phyloP scores from a whole-genome alignment of 768 basidiomycete species.

The Phaeolepiota aurea region DNA sequence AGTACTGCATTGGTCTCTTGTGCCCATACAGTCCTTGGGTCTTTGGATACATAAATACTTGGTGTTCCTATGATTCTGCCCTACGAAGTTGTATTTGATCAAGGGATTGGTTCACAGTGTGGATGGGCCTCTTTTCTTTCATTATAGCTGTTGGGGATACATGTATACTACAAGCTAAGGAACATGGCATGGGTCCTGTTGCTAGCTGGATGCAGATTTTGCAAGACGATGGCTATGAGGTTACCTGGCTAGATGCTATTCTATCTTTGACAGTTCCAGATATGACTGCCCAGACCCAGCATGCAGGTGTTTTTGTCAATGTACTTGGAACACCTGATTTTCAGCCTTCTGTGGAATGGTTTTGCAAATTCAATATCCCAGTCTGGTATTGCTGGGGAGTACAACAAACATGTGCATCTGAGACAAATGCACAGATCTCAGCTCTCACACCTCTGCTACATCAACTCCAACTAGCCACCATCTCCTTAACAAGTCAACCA shows the following conservation, averaged over 20 bases:
- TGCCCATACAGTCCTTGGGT: not conserved
- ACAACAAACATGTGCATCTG: not conserved
- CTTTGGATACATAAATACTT: not conserved
- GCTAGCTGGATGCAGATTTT: not conserved
- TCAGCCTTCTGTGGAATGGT: conserved; percentile 3
- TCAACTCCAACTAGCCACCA: not conserved
- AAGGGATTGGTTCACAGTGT: conserved; percentile 4
- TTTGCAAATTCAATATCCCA: conserved; percentile 1
- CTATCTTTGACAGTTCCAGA: not conserved
- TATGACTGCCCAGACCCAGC: not conserved
- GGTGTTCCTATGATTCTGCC: not conserved
- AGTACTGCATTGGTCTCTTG: not conserved
- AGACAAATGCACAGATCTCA: not conserved
- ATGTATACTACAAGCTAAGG: not conserved
- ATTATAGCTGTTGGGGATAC: conserved; percentile 2
- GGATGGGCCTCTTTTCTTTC: conserved; percentile 8
- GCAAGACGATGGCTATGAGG: not conserved
- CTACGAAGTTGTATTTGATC: not conserved
- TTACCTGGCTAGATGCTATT: not conserved
- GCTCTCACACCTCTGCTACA: not conserved
- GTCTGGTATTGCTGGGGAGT: conserved; percentile 8
- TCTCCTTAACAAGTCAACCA: too few relatives aligned
- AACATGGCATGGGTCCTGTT: not conserved
- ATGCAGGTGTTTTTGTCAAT: not conserved
- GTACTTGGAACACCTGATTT: too few relatives aligned